Conservation (phyloP, 306 rosid species). For the Albizia julibrissin region DNA sequence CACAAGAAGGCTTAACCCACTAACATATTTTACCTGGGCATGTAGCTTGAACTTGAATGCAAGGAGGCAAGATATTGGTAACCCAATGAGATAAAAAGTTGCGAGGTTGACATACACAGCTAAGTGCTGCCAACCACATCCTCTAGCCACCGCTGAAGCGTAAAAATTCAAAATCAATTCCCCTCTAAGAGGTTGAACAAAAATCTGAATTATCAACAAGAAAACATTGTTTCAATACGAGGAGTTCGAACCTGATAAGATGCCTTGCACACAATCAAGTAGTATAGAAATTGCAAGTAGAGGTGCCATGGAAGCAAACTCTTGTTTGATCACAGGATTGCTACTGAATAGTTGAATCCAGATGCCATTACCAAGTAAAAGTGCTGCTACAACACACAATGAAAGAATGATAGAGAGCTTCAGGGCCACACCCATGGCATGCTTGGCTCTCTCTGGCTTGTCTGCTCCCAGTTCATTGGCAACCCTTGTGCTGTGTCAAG, state of each 20-base stretch:
- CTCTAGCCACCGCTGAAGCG: conserved; percentile 77
- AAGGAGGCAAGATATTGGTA: conserved; percentile 61
- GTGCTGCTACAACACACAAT: conserved; percentile 44
- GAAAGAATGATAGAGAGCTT: conserved; percentile 69
- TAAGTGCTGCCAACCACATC: conserved; percentile 81
- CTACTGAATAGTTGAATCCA: conserved; percentile 69
- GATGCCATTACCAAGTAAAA: conserved; percentile 54
- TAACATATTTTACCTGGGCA: conserved; percentile 47
- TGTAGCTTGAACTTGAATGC: conserved; percentile 59
- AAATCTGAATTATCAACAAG: conserved; percentile 2
- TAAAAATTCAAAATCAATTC: not conserved
- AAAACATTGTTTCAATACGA: not conserved
- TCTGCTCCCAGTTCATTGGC: conserved; percentile 90
- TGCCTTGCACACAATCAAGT: conserved; percentile 72
- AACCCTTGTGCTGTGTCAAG: conserved; percentile 74
- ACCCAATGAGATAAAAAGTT: conserved; percentile 68
- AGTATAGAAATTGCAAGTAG: conserved; percentile 64
- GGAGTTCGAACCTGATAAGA: conserved; percentile 69
- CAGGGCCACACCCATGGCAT: conserved; percentile 68
- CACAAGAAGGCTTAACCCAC: not conserved
- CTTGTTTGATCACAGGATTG: conserved; percentile 41
- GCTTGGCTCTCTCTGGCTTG: conserved; percentile 55
- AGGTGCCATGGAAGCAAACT: conserved; percentile 76
- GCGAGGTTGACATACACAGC: conserved; percentile 65
- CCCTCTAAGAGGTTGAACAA: not conserved